Evolutionary conservation across 441 rosid genomes (phyloP).

Genomic region (Brassica hybrid): DNA sequence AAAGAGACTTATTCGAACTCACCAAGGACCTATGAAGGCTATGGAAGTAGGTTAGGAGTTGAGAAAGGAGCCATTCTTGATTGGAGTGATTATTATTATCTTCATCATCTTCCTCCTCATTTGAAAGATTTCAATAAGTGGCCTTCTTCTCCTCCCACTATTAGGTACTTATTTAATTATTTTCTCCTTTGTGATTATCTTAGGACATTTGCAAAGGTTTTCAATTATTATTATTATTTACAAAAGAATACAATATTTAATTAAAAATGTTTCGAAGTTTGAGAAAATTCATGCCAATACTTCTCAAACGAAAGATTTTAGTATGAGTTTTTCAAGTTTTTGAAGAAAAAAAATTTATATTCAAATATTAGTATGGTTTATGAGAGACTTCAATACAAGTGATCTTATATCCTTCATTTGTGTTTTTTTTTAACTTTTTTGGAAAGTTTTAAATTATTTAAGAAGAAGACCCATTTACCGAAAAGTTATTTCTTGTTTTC

Average conservation of each 20-base stretch:
- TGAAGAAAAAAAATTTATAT: no score
- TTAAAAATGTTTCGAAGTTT: no score
- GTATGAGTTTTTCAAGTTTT: no score
- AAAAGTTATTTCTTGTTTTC: conserved; percentile 3
- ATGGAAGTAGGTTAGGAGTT: conserved; percentile 84
- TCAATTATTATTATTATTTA: no score
- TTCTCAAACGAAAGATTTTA: no score
- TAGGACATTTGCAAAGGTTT: no score
- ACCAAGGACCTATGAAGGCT: conserved; percentile 84
- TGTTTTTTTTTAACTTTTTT: neutral
- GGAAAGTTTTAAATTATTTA: neutral
- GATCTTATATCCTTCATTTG: no score
- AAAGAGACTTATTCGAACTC: conserved; percentile 68
- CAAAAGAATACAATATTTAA: no score
- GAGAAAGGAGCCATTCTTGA: conserved; percentile 85
- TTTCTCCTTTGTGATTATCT: neutral
- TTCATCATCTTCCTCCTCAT: conserved; percentile 64
- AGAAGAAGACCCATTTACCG: neutral
- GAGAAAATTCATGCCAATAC: no score
- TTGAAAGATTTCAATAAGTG: conserved; percentile 72
- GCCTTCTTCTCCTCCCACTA: conserved; percentile 61
- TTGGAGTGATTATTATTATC: conserved; percentile 87
- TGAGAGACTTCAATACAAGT: no score
- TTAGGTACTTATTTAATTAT: conserved; percentile 55
- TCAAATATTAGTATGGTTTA: no score